phyloP scores from a whole-genome alignment of 495 filamentous ascomycete genomes.

The Lasiosphaeriaceae sp. region DNA sequence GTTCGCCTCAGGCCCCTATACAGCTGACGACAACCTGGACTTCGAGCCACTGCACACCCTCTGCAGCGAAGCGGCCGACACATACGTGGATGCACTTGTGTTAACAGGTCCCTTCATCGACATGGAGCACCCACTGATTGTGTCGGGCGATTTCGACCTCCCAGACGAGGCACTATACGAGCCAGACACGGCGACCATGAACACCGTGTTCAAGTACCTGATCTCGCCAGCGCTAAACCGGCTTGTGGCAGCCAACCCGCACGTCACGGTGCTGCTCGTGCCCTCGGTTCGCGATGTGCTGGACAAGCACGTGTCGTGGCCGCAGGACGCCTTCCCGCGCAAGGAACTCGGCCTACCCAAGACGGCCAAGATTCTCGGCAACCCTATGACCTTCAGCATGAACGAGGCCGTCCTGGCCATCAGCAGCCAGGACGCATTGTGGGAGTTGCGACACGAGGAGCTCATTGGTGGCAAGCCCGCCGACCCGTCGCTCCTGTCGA shows the following conservation, averaged over 20 bases:
- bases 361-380: conserved; percentile 71
- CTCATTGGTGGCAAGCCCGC: conserved; percentile 50
- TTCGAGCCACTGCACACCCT: conserved; percentile 83
- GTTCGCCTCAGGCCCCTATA: conserved; percentile 83
- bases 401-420: conserved; percentile 82
- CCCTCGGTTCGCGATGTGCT: conserved; percentile 84
- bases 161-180: conserved; percentile 65
- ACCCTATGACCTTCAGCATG: conserved; percentile 78
- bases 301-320: conserved; percentile 81
- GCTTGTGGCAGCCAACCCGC: conserved; percentile 64
- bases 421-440: conserved; percentile 78
- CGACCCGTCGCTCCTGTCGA: conserved; percentile 57
- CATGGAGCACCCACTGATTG: conserved; percentile 82
- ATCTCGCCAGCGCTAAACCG: conserved; percentile 64
- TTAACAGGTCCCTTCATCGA: conserved; percentile 88
- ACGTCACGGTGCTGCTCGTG: conserved; percentile 74
- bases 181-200: conserved; percentile 72
- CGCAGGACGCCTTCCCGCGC: conserved; percentile 73
- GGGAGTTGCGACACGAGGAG: conserved; percentile 74
- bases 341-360: conserved; percentile 71
- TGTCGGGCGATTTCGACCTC: conserved; percentile 84
- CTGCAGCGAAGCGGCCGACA: conserved; percentile 69
- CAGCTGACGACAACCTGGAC: conserved; percentile 81
- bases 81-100: conserved; percentile 73
- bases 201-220: conserved; percentile 76